phyloP scores from a whole-genome alignment of 176 grass and related monocot species.

The Oryza punctata region DNA sequence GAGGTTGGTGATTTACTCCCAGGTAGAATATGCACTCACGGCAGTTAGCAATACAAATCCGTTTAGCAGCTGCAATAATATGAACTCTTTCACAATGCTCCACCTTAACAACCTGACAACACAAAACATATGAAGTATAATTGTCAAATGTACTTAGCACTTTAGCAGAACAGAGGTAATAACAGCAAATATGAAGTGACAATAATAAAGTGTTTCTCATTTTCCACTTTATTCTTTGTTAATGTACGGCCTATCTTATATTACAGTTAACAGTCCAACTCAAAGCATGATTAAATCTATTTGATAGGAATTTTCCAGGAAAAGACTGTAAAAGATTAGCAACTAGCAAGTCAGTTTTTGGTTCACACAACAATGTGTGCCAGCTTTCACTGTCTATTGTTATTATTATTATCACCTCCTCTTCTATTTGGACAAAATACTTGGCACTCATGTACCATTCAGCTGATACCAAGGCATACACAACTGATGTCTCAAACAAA shows the following conservation, averaged over 20 bases:
- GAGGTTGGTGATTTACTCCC: slow-evolving; percentile 87
- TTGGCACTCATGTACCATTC: background rate
- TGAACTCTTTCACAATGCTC: slow-evolving; percentile 99
- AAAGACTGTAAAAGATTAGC: slow-evolving; percentile 1
- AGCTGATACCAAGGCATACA: slow-evolving; percentile 11
- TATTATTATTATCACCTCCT: background rate
- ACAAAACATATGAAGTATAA: slow-evolving; percentile 25
- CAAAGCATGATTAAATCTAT: background rate
- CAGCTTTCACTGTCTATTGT: background rate
- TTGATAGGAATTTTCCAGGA: background rate
- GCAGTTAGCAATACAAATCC: slow-evolving; percentile 93
- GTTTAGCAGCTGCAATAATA: slow-evolving; percentile 85
- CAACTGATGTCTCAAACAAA: background rate
- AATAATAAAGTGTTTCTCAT: background rate
- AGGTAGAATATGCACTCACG: slow-evolving; percentile 94
- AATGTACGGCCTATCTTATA: background rate
- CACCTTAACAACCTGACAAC: slow-evolving; percentile 78
- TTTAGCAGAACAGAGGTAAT: background rate
- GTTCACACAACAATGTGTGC: background rate
- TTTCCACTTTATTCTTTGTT: background rate
- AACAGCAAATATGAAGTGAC: slow-evolving; percentile 8
- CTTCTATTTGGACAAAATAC: background rate
- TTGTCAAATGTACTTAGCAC: slow-evolving; percentile 10
- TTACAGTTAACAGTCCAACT: background rate
- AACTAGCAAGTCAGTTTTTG: background rate